A percentile compares a stretch with the other conserved stretches of the same genome.
phyloP scores from a whole-genome alignment of 75 land plant genomes.

The Pinus tabuliformis region DNA sequence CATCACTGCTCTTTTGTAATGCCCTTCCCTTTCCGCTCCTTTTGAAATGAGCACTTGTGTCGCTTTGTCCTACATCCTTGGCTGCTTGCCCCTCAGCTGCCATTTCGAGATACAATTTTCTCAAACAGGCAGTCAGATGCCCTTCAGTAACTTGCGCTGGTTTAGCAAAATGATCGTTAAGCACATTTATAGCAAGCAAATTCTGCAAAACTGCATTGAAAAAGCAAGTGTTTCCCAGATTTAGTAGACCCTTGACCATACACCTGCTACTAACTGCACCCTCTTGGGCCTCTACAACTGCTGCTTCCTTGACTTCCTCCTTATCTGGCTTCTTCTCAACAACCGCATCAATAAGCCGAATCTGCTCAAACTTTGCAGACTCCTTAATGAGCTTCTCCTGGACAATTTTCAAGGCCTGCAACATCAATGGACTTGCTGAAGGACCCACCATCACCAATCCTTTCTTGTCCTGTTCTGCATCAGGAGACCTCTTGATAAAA shows the following conservation, averaged over 20 bases:
- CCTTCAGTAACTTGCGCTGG: conserved; percentile 27
- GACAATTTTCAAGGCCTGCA: conserved; percentile 17
- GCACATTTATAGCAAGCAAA: conserved; percentile 28
- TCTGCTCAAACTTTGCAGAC: conserved; percentile 1
- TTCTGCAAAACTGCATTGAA: conserved; percentile 58
- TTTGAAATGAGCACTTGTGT: conserved; percentile 4
- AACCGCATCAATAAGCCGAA: not conserved
- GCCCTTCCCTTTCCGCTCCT: not conserved
- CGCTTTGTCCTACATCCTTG: conserved; percentile 12
- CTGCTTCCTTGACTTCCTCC: conserved; percentile 2
- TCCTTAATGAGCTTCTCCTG: conserved; percentile 20
- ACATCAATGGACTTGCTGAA: not conserved
- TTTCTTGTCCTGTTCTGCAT: not conserved
- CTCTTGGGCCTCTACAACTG: not conserved
- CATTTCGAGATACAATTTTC: conserved; percentile 24
- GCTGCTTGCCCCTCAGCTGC: not conserved
- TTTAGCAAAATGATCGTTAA: conserved; percentile 30
- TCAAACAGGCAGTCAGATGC: conserved; percentile 19
- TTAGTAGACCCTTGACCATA: conserved; percentile 33
- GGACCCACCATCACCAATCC: conserved; percentile 10
- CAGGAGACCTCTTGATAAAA: not conserved
- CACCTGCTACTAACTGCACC: conserved; percentile 10
- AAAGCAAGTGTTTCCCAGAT: conserved; percentile 54
- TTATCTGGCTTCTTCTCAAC: not conserved
- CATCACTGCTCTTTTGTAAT: not conserved